Percentiles rank a stretch among this genome's conserved stretches.
phyloP scores from a whole-genome alignment of 768 basidiomycete species.

The Lactarius hatsudake region DNA sequence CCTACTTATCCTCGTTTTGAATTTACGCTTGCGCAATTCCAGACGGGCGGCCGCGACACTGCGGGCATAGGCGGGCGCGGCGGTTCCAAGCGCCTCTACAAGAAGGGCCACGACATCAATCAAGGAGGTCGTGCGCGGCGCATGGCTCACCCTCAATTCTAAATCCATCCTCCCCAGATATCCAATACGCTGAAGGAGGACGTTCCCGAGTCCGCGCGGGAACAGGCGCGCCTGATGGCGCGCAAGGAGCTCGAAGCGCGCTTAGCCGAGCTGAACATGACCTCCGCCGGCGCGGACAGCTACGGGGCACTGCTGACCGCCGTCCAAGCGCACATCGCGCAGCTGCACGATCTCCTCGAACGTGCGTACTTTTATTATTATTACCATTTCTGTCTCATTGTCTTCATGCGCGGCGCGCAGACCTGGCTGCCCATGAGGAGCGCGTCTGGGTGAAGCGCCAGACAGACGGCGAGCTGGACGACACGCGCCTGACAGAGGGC shows the following conservation, averaged over 20 bases:
- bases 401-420: conserved; percentile 33
- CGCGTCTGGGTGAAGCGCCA: conserved; percentile 71
- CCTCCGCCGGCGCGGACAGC: conserved; percentile 49
- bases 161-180: conserved; percentile 35
- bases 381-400: not conserved
- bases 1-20: not conserved
- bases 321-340: conserved; percentile 59
- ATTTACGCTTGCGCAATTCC: not conserved
- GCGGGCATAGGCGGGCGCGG: conserved; percentile 65
- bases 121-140: conserved; percentile 41
- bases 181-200: conserved; percentile 53
- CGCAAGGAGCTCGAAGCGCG: conserved; percentile 57
- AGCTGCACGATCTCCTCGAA: conserved; percentile 59
- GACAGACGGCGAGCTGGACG: conserved; percentile 68
- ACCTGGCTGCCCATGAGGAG: conserved; percentile 65
- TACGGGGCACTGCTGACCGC: conserved; percentile 52
- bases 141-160: not conserved
- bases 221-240: conserved; percentile 68
- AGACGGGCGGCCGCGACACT: conserved; percentile 66
- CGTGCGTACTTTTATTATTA: conserved; percentile 38
- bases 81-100: conserved; percentile 60
- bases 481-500: conserved; percentile 62
- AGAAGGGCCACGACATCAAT: conserved; percentile 59
- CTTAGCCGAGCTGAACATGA: conserved; percentile 64
- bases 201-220: conserved; percentile 59